Evolutionary conservation across 805 yeast genomes (phyloP).

Genomic region (Saccharomycopsis schoenii): DNA sequence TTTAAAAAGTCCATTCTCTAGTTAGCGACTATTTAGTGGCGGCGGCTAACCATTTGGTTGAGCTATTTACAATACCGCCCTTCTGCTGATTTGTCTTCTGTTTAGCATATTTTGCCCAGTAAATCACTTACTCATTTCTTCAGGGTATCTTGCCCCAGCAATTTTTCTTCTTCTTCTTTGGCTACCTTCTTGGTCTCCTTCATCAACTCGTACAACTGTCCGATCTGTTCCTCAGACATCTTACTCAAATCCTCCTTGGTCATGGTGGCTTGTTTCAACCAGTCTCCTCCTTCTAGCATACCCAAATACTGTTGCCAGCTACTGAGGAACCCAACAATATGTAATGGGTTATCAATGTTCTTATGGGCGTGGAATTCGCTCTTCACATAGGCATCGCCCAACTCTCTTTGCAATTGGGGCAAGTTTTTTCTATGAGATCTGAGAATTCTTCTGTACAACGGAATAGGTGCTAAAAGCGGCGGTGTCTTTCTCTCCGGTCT

Average conservation of each 20-base stretch:
- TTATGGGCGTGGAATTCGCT: slow-evolving; percentile 84
- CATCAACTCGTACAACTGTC: slow-evolving; percentile 75
- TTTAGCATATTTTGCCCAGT: background rate
- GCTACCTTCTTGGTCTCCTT: slow-evolving; percentile 44
- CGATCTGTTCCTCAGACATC: slow-evolving; percentile 84
- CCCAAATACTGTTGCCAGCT: slow-evolving; percentile 86
- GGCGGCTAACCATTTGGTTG: too few relatives aligned
- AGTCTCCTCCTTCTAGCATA: slow-evolving; percentile 47
- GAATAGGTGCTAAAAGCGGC: slow-evolving; percentile 75
- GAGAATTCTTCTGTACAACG: slow-evolving; percentile 67
- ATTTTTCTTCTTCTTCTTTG: slow-evolving; percentile 3
- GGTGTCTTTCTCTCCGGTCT: slow-evolving; percentile 21
- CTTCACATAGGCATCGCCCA: slow-evolving; percentile 87
- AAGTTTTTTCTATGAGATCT: slow-evolving; percentile 63
- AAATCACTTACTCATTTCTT: background rate
- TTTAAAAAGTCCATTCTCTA: too few relatives aligned
- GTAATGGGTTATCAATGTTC: slow-evolving; percentile 76
- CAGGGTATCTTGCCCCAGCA: background rate
- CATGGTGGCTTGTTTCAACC: slow-evolving; percentile 50
- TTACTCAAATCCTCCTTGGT: slow-evolving; percentile 59
- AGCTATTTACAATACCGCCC: too few relatives aligned
- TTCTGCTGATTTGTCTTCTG: too few relatives aligned
- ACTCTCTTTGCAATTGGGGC: slow-evolving; percentile 57
- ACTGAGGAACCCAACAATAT: slow-evolving; percentile 85
- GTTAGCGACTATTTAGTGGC: too few relatives aligned